Evolutionary conservation across 169 alveolate species (phyloP), one percentile per base, ranked within the genome.

Genomic region (Eimeria falciformis): DNA sequence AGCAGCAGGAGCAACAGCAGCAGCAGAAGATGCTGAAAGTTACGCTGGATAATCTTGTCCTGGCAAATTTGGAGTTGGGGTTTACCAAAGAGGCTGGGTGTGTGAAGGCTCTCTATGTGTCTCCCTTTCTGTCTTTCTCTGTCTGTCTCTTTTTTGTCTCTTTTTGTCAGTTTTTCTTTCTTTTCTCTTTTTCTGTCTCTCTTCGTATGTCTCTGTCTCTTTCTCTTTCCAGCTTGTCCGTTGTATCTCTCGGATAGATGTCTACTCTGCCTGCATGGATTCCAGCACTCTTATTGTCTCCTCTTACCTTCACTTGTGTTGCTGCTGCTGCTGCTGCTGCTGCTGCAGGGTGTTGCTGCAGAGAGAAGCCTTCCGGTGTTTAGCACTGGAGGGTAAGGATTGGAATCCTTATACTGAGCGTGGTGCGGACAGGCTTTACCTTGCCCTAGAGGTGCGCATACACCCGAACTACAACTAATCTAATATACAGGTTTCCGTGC

Each of bases 321-420:
- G 62, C 62, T 50, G 62, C 2, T 12, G 23, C 62, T 50, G 62
- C 62, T 12, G 18, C 62, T 12, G 23, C 23, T 50, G 62, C 62
- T 69, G 73, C 62, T 53, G 77, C 88, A 88, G 93, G 66, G 37
- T 79, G 18, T 79, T 88, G 81, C 88, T 88, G 88, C 88, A 71
- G 81, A 53, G 56, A 68, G 93, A 88, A 37, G 93, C 93, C 27
- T 73, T 88, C 37, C 78, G 93, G 17, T 88, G 93, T 66, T 12
- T 88, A 68, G 78, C 84, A 40, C 14, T 88, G 62, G 88, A 69
- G 2, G 27, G 4, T 4, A 40, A 21, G 23, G 43, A 21, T 33
- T 25, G 11, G 62, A 88, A 29, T 40, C 55, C 53, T 3, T 88
- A 71, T 43, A 46, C 86, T 23, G 93, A 69, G 37, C 53, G 65